Percentiles rank a stretch among this genome's conserved stretches.
Evolutionary conservation across 805 yeast genomes (phyloP).

Genomic region (Gaillardinia entomophila): DNA sequence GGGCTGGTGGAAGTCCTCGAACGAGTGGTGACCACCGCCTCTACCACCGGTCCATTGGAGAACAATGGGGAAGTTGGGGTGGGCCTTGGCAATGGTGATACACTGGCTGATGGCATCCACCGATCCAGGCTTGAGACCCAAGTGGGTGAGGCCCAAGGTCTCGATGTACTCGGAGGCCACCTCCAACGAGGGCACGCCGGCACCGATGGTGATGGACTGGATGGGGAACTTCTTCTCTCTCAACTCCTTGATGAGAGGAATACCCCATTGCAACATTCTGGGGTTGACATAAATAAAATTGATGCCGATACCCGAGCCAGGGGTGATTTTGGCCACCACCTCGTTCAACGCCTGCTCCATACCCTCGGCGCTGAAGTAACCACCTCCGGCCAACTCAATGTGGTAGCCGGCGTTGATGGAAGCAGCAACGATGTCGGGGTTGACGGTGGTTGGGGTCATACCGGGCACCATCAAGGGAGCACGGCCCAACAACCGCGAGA

Average conservation of each 20-base stretch:
- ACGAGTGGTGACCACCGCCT: constrained; percentile 99
- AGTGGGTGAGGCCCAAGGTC: constrained; percentile 85
- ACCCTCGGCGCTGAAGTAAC: constrained; percentile 71
- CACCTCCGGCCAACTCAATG: constrained; percentile 98
- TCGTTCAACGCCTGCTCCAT: constrained; percentile 73
- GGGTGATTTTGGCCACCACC: constrained; percentile 59
- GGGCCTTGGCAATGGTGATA: constrained; percentile 87
- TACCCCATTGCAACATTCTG: constrained; percentile 97
- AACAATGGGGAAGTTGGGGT: constrained; percentile 94
- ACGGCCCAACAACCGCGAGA: constrained; percentile 84
- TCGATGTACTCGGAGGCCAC: constrained; percentile 96
- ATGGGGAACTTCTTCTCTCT: constrained; percentile 92
- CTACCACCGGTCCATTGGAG: constrained; percentile 99
- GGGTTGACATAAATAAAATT: constrained; percentile 96
- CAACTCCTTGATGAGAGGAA: constrained; percentile 85
- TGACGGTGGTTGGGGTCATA: constrained; percentile 98
- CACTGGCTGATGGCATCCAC: constrained; percentile 85
- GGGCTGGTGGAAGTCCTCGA: constrained; percentile 98
- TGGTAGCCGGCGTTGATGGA: constrained; percentile 95
- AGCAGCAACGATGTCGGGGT: constrained; percentile 90
- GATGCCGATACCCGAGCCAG: constrained; percentile 88
- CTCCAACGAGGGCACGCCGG: constrained; percentile 98
- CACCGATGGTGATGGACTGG: constrained; percentile 95
- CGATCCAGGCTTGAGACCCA: constrained; percentile 97
- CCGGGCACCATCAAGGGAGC: constrained; percentile 98